Evolutionary conservation across 495 filamentous ascomycete species (phyloP).

Genomic region (Delitschia confertaspora): DNA sequence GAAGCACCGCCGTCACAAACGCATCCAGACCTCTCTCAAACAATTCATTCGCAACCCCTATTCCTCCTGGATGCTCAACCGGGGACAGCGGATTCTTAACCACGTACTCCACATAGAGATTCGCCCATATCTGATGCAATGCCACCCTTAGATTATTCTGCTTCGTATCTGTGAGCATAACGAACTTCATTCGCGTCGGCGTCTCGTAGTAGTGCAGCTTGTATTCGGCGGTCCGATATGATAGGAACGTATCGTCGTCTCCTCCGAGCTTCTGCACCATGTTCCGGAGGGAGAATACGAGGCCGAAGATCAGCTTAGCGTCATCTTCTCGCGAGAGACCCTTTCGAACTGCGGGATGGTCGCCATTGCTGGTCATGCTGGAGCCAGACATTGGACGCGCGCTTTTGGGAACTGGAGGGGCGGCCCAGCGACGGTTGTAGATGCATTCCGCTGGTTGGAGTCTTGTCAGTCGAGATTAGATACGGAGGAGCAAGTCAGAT

Average conservation of each 20-base stretch:
- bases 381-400: conserved; percentile 30
- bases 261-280: conserved; percentile 94
- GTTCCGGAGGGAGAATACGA: conserved; percentile 89
- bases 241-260: conserved; percentile 81
- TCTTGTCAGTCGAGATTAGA: conserved; percentile 1
- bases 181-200: conserved; percentile 86
- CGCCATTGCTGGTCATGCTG: conserved; percentile 31
- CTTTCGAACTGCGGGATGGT: conserved; percentile 25
- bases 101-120: conserved; percentile 93
- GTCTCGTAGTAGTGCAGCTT: conserved; percentile 99
- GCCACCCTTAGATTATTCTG: conserved; percentile 84
- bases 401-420: conserved; percentile 38
- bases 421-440: conserved; percentile 76
- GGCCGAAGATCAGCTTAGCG: conserved; percentile 94
- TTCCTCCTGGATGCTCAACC: conserved; percentile 76
- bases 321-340: conserved; percentile 67
- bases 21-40: conserved; percentile 88
- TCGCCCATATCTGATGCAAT: conserved; percentile 96
- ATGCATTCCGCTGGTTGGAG: conserved; percentile 82
- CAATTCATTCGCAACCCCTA: conserved; percentile 86
- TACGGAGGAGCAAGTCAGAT: neutral
- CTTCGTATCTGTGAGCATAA: conserved; percentile 89
- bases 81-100: conserved; percentile 92
- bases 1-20: conserved; percentile 45
- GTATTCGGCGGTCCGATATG: conserved; percentile 84